Conservation (phyloP, 2,329 filamentous ascomycete species). For the Huntiella savannae region DNA sequence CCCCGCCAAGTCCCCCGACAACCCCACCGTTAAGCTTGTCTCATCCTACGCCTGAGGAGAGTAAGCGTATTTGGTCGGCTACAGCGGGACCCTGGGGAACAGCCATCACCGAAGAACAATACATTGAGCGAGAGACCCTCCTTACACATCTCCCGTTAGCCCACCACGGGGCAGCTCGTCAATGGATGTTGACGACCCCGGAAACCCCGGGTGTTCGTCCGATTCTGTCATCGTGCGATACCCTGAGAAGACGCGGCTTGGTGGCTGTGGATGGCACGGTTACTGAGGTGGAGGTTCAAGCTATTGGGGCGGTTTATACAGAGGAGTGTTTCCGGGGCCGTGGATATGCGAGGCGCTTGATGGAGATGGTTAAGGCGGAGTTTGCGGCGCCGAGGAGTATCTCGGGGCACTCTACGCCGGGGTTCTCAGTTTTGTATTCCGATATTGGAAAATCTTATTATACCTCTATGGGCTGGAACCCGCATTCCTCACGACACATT, state of each 20-base stretch:
- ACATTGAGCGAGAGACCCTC: constrained; percentile 39
- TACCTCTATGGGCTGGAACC: constrained; percentile 54
- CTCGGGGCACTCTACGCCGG: constrained; percentile 19
- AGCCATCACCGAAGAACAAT: constrained; percentile 33
- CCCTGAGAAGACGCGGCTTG: constrained; percentile 39
- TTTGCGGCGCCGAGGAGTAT: constrained; percentile 13
- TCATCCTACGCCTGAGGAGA: constrained; percentile 38
- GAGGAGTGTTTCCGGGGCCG: constrained; percentile 44
- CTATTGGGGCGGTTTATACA: constrained; percentile 65
- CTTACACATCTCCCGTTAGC: constrained; percentile 39
- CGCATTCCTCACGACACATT: constrained; percentile 55
- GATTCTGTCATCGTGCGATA: constrained; percentile 45
- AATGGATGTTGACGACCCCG: constrained; percentile 43
- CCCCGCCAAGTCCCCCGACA: constrained; percentile 2
- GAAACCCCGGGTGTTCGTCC: constrained; percentile 20
- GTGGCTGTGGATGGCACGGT: constrained; percentile 3
- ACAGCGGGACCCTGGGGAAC: constrained; percentile 40
- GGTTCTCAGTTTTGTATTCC: constrained; percentile 67
- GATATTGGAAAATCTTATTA: constrained; percentile 78
- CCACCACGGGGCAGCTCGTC: constrained; percentile 36
- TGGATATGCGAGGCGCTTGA: constrained; percentile 64
- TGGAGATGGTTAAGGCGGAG: constrained; percentile 28
- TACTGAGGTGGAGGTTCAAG: constrained; percentile 38
- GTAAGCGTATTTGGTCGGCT: constrained; percentile 31
- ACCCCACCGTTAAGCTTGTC: constrained; percentile 24